phyloP scores from a whole-genome alignment of 495 filamentous ascomycete species.

The Podospora sp. region DNA sequence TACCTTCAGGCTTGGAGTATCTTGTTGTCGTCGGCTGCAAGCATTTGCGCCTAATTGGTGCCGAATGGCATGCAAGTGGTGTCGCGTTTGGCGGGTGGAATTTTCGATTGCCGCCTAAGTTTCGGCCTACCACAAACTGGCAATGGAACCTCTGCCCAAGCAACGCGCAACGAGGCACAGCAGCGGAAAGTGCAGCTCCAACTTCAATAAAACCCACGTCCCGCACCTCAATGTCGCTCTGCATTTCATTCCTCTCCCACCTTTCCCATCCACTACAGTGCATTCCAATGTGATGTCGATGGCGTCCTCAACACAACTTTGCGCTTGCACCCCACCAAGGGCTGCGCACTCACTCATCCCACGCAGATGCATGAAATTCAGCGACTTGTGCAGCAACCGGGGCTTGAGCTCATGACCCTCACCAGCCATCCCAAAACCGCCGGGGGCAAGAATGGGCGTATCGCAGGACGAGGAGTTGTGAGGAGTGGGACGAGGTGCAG shows the following conservation, averaged over 20 bases:
- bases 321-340: background rate
- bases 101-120: constrained; percentile 12
- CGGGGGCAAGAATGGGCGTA: background rate
- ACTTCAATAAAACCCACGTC: background rate
- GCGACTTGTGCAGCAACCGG: background rate
- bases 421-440: constrained; percentile 3
- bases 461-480: background rate
- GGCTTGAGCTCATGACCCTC: background rate
- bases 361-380: background rate
- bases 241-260: background rate
- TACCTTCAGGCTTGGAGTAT: background rate
- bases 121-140: background rate
- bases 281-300: background rate
- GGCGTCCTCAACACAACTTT: background rate
- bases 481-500: constrained; percentile 11
- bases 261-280: background rate
- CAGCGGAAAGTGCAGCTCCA: background rate
- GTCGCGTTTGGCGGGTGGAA: constrained; percentile 4
- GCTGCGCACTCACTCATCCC: background rate
- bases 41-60: constrained; percentile 6
- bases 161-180: background rate
- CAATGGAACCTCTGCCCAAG: background rate
- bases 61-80: constrained; percentile 4
- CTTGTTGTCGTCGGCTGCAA: background rate
- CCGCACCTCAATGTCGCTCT: background rate